Evolutionary conservation across 257 asterid species (phyloP).

Genomic region (Solanum medicagineum): DNA sequence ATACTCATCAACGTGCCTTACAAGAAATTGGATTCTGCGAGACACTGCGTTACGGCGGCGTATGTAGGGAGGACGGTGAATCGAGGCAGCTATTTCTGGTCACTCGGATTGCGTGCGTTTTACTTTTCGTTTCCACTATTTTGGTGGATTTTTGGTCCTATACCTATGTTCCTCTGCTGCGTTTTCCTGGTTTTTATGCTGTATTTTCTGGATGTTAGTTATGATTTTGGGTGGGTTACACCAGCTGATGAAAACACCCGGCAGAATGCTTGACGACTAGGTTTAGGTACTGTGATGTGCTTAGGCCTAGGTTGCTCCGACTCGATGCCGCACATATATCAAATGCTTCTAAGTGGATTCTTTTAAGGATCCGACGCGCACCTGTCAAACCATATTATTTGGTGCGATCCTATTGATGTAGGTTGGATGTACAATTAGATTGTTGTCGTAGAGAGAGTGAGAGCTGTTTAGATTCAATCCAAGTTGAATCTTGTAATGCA

Average conservation of each 20-base stretch:
- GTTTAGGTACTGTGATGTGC: not conserved
- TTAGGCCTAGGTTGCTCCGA: too few relatives aligned
- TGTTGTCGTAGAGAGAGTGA: not conserved
- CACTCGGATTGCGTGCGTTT: constrained; percentile 74
- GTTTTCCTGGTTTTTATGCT: constrained; percentile 45
- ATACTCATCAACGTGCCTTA: constrained; percentile 72
- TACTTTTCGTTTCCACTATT: constrained; percentile 79
- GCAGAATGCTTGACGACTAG: not conserved
- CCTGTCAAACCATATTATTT: not conserved
- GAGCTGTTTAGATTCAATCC: not conserved
- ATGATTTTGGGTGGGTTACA: constrained; percentile 18
- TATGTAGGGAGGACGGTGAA: constrained; percentile 62
- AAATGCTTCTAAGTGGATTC: too few relatives aligned
- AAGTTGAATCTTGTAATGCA: not conserved
- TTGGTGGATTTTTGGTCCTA: constrained; percentile 84
- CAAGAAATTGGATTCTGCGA: not conserved
- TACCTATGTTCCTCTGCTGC: constrained; percentile 64
- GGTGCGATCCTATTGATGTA: not conserved
- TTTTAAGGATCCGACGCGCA: too few relatives aligned
- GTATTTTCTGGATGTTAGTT: constrained; percentile 49
- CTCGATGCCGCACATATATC: too few relatives aligned
- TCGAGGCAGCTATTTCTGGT: constrained; percentile 83
- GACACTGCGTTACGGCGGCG: constrained; percentile 24
- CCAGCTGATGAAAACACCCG: not conserved
- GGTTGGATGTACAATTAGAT: not conserved